Evolutionary conservation across 441 rosid genomes (phyloP), one percentile per base, ranked within the genome.

Genomic region (Rhodomyrtus psidioides): DNA sequence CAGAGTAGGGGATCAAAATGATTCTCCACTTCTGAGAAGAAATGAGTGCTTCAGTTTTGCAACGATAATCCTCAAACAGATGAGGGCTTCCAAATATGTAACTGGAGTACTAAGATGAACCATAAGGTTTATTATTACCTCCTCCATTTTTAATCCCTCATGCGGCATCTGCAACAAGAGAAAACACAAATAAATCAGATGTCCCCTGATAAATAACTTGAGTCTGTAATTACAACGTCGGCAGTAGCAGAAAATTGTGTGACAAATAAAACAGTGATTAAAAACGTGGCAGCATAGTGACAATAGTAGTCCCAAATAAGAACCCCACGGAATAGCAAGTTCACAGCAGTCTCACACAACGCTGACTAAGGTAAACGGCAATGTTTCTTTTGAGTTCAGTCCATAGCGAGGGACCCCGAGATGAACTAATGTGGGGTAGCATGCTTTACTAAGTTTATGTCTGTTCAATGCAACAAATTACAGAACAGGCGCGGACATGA

Each of bases 61-160:
- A 70, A 23, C 39, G 16, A 53, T 28, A 9, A 56, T 82, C 42
- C 59, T 82, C 84, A 82, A 53, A 19, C 15, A 55, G 30, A 82
- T 16, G 49, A 27, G 14, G 58, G 46, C 42, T 9, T 34, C 26
- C n/a, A 14, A 30, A 34, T 53, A 55, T 24, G 49, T 56, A 49
- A 21, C 62, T 56, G 27, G 17, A 82, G 84, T 19, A 55, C 58
- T 12, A 39, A 70, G 2, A n/a, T 6, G 9, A 21, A 28, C 39
- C 55, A 28, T 24, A 84, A 84, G 24, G n/a, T 27, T 56, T 49
- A 27, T 39, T 9, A 26, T 87, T 89, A 96, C 98, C 98, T 95
- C 99, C 17, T 93, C 84, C 85, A 92, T 93, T 90, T 88, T 92
- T 91, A 96, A 85, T 27, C 94, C 96, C 88, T 89, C 91, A 54